Conservation (phyloP, 176 grass and related monocot genomes). For the Elymus sibiricus region DNA sequence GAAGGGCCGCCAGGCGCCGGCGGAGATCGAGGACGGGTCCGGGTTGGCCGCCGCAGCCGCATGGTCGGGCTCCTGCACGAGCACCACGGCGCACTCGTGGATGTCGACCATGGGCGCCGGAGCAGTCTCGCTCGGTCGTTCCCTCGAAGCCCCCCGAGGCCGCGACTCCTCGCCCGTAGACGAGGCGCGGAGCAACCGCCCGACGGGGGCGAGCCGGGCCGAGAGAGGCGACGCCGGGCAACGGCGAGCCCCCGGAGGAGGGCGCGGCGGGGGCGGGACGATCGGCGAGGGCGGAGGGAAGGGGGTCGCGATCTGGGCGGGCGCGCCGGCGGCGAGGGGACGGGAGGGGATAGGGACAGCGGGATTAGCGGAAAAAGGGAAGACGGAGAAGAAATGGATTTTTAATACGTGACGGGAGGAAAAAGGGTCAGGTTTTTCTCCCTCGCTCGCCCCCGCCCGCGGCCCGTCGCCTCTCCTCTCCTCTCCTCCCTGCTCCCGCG, state of each 20-base stretch:
- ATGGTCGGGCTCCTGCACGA: slow-evolving; percentile 20
- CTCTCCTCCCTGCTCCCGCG: background rate
- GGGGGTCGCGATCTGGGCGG: slow-evolving; percentile 31
- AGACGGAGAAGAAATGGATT: background rate
- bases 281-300: slow-evolving; percentile 6
- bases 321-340: slow-evolving; percentile 23
- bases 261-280: background rate
- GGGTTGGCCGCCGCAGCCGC: slow-evolving; percentile 37
- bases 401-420: background rate
- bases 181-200: background rate
- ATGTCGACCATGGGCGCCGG: slow-evolving; percentile 66
- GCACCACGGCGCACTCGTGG: slow-evolving; percentile 38
- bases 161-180: background rate
- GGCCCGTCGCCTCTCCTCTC: background rate
- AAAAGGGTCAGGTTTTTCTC: slow-evolving; percentile 15
- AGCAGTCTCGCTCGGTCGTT: background rate
- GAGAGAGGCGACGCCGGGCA: background rate
- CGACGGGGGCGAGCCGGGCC: background rate
- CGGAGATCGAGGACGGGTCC: slow-evolving; percentile 49
- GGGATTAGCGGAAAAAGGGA: slow-evolving; percentile 11
- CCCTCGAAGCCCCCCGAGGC: background rate
- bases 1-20: slow-evolving; percentile 46
- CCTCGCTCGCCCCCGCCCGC: background rate
- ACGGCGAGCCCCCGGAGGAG: background rate
- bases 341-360: background rate